phyloP scores from a whole-genome alignment of 441 rosid genomes.

The Bruguiera hainesii region DNA sequence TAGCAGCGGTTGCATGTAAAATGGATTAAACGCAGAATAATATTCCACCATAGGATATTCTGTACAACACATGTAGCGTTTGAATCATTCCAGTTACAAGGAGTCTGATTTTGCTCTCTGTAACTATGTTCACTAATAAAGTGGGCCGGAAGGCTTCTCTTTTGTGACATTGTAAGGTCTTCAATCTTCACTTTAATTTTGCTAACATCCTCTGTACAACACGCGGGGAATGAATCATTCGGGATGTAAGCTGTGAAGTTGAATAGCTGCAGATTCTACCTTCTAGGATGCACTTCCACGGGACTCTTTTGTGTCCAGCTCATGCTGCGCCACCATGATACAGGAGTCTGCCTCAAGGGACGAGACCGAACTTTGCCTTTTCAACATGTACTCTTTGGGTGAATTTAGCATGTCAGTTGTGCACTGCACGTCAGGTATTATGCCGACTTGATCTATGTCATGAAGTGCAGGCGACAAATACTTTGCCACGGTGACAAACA shows the following conservation, averaged over 20 bases:
- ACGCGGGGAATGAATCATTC: neutral
- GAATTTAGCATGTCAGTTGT: conserved; percentile 53
- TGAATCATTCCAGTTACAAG: too few species aligned
- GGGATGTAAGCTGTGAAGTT: neutral
- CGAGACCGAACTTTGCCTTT: conserved; percentile 40
- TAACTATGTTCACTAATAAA: too few species aligned
- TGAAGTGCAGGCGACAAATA: conserved; percentile 75
- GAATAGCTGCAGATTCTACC: conserved; percentile 6
- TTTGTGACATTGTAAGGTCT: too few species aligned
- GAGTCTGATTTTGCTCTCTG: too few species aligned
- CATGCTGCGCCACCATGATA: conserved; percentile 86
- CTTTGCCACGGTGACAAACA: conserved; percentile 85
- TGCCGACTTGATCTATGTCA: conserved; percentile 71
- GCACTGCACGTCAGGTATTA: conserved; percentile 67
- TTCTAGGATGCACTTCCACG: conserved; percentile 65
- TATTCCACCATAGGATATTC: too few species aligned
- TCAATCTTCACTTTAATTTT: too few species aligned
- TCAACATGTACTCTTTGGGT: conserved; percentile 38
- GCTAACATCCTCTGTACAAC: too few species aligned
- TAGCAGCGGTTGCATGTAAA: too few species aligned
- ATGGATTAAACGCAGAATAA: too few species aligned
- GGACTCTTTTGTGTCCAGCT: conserved; percentile 59
- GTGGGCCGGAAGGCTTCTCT: too few species aligned
- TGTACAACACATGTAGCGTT: too few species aligned
- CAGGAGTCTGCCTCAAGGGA: conserved; percentile 85